Evolutionary conservation across 441 rosid species (phyloP), one percentile per base, ranked within the genome.

Genomic region (Aquilaria agallochum): DNA sequence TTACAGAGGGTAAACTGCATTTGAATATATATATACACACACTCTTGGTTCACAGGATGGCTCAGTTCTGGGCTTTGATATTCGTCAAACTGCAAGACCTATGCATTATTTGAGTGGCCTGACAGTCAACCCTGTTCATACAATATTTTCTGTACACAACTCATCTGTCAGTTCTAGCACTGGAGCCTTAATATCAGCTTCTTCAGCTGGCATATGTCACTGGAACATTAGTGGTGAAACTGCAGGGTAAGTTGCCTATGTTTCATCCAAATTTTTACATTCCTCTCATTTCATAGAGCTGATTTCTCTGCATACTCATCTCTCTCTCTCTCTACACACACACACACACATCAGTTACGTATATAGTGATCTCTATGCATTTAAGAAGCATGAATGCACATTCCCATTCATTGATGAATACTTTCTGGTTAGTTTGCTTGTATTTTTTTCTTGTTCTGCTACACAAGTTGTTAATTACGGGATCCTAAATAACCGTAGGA

Each of bases 41-140:
- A 20, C 34, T 60, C 11, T 58, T 53, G 48, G 7, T 36, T 72
- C 66, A 58, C 80, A 87, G 93, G 85, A 87, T 69, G 96, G 98
- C 55, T 72, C 69, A 62, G 83, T 93, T 68, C 70, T 82, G 83
- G 80, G 77, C 53, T 88, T 85, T 78, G 98, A 88, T 75, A 78
- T 80, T 67, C 97, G 98, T 53, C 96, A 84, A 72, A 90, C 97
- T 57, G 68, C 55, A 9, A 67, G 68, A 61, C 90, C 89, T 31
- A 45, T 85, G 56, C 84, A 84, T 72, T 78, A 82, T 5, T 59
- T 78, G 55, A 63, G 60, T 27, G 97, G 98, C 56, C 76, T 85
- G 53, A 55, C 91, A 53, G 69, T 60, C 78, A 88, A 90, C 69
- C 97, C 92, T 10, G 81, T 90, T 56, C 98, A 90, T 78, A 80